Evolutionary conservation across 1,284 basidiomycete species (phyloP), one percentile per base, ranked within the genome.

Genomic region (Trichosporon sp.): DNA sequence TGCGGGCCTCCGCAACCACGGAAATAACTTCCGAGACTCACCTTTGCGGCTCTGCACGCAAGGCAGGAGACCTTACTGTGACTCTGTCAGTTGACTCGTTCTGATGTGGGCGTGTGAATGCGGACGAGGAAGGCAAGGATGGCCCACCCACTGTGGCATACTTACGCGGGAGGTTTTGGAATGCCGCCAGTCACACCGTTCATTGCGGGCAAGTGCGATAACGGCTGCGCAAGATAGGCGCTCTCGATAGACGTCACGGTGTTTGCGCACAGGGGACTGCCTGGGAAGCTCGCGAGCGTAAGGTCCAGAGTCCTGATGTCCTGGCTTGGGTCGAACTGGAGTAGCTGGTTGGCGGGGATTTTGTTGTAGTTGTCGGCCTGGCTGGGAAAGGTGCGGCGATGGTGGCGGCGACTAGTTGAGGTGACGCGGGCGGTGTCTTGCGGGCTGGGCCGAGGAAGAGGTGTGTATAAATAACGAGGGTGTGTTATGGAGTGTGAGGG

Each of bases 1-100:
- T 54, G 51, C 51, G 51, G 19, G 38, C 32, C 16, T 14, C 8
- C 12, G 35, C 32, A 16, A 21, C 12, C 43, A 43, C 37, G 67
- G 43, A 66, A 19, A 6, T 10, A 26, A 64, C 12, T 19, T 6
- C 16, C 5, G 56, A 19, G 14, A 68, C 69, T 70, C 67, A 78
- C 77, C 70, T 78, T 78, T 10, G 77, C 76, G 6, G 74, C 72
- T 7, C 77, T 71, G 63, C 77, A 78, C 7, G 74, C 73, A n/a
- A 77, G 68, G 65, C 77, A 78, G 14, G 75, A 76, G 40, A 75
- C 67, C 66, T 74, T 76, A 37, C 76, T 75, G 68, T 2, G 19
- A n/a, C 16, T 7, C 14, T 31, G 59, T 63, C 59, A 63, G 59
- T 19, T n/a, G 32, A 7, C 4, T 37, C n/a, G 59, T 16, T 61